phyloP scores from a whole-genome alignment of 169 alveolate species.

The Theileria parva region DNA sequence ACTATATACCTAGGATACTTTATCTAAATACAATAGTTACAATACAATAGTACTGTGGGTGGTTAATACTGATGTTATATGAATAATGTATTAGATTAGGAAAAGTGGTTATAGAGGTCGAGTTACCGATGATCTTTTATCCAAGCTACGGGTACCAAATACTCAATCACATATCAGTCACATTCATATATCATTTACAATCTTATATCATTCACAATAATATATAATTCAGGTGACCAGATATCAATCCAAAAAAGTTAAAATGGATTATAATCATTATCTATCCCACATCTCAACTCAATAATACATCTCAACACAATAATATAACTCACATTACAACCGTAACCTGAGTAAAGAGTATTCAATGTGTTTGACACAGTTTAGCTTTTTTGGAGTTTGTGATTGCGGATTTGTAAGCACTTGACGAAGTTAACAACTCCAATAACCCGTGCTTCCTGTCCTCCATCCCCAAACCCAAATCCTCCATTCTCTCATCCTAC shows the following conservation, averaged over 20 bases:
- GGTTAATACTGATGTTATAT: no score
- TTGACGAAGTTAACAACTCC: constrained; percentile 53
- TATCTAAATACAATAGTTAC: no score
- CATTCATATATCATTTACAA: background rate
- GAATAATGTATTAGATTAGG: constrained; percentile 28
- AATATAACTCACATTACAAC: background rate
- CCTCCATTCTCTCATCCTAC: no score
- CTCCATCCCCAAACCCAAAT: constrained; percentile 6
- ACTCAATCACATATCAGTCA: no score
- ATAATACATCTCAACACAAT: background rate
- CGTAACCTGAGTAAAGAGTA: background rate
- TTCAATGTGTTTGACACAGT: constrained; percentile 9
- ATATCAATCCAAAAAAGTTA: constrained; percentile 53
- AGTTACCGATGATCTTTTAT: constrained; percentile 4
- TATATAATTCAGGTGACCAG: background rate
- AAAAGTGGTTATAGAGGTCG: constrained; percentile 50
- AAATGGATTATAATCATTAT: constrained; percentile 31
- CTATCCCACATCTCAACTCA: background rate
- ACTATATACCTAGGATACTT: no score
- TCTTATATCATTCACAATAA: background rate
- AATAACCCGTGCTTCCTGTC: constrained; percentile 20
- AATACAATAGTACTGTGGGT: no score
- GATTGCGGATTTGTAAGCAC: constrained; percentile 61
- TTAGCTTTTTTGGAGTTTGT: constrained; percentile 41
- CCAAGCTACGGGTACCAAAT: constrained; percentile 25